phyloP scores from a whole-genome alignment of 257 asterid species.

The Mitragyna speciosa region DNA sequence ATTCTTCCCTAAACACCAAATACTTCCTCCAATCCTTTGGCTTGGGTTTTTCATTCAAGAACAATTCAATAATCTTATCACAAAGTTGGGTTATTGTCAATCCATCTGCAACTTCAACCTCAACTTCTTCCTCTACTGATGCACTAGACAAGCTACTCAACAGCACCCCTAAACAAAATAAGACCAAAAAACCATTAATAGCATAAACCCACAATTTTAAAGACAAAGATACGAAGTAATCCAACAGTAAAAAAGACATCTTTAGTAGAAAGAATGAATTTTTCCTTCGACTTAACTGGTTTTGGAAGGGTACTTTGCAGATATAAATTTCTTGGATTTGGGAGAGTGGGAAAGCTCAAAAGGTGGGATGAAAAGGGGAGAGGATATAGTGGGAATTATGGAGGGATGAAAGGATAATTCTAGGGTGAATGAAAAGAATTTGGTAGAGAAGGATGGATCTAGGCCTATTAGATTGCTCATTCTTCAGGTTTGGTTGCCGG shows the following conservation, averaged over 20 bases:
- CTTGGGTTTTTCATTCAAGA: constrained; percentile 81
- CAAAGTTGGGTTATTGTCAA: constrained; percentile 73
- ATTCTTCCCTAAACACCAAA: constrained; percentile 79
- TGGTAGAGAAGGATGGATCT: constrained; percentile 23
- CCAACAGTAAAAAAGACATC: neutral
- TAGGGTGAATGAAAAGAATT: constrained; percentile 36
- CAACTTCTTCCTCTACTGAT: constrained; percentile 45
- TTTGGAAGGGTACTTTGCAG: constrained; percentile 21
- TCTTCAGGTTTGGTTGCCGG: neutral
- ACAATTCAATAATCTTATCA: constrained; percentile 80
- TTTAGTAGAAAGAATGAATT: neutral
- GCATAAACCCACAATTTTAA: neutral
- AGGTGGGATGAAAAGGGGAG: constrained; percentile 1
- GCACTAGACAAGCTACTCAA: constrained; percentile 33
- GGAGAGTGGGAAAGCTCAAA: constrained; percentile 25
- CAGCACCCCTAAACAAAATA: constrained; percentile 33
- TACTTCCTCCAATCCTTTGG: constrained; percentile 75
- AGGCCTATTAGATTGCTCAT: constrained; percentile 24
- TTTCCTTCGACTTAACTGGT: constrained; percentile 10
- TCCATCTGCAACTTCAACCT: constrained; percentile 70
- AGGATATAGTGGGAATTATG: constrained; percentile 22
- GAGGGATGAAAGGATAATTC: constrained; percentile 36
- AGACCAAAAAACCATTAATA: neutral
- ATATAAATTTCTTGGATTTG: constrained; percentile 26
- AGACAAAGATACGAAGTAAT: neutral